These are phyloP conservation scores for Paraconiothyrium brasiliense DNA, from an alignment of 2,329 filamentous ascomycete genomes.

Conservation along the genomic window DNA sequence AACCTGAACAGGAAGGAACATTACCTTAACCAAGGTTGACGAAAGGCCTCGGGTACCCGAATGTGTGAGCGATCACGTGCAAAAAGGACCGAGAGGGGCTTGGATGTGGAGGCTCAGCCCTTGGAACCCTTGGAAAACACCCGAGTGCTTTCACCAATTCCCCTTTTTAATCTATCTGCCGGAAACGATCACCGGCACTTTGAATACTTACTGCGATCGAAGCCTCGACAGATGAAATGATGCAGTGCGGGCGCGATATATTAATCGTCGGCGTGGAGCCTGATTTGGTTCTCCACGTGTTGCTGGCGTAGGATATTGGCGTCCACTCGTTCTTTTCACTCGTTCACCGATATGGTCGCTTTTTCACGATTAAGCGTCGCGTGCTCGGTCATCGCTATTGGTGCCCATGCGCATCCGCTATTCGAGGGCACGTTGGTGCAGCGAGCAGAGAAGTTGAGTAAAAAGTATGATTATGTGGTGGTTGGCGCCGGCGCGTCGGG, in stretches of 20 bases:
- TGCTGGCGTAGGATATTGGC: background rate
- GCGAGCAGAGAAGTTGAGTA: slow-evolving; percentile 1
- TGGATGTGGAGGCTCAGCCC: background rate
- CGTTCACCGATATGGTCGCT: background rate
- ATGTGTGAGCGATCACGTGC: background rate
- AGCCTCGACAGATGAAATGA: background rate
- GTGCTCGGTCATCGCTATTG: background rate
- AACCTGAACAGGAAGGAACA: background rate
- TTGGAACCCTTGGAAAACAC: background rate
- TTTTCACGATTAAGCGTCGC: background rate
- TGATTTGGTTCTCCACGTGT: background rate
- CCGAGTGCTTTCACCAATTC: background rate
- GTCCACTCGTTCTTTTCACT: background rate
- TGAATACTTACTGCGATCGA: background rate
- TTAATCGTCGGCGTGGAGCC: background rate
- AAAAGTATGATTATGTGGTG: slow-evolving; percentile 38
- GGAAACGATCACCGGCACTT: slow-evolving; percentile 1
- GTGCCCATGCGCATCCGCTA: background rate
- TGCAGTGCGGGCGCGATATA: background rate
- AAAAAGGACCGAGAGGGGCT: background rate
- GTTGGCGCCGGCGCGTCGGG: slow-evolving; percentile 39
- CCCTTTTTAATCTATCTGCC: background rate
- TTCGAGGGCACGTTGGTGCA: background rate
- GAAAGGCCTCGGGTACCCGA: background rate
- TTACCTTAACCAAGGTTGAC: background rate